Evolutionary conservation across 2,329 filamentous ascomycete genomes (phyloP).

Genomic region (Epichloe coenophiala): DNA sequence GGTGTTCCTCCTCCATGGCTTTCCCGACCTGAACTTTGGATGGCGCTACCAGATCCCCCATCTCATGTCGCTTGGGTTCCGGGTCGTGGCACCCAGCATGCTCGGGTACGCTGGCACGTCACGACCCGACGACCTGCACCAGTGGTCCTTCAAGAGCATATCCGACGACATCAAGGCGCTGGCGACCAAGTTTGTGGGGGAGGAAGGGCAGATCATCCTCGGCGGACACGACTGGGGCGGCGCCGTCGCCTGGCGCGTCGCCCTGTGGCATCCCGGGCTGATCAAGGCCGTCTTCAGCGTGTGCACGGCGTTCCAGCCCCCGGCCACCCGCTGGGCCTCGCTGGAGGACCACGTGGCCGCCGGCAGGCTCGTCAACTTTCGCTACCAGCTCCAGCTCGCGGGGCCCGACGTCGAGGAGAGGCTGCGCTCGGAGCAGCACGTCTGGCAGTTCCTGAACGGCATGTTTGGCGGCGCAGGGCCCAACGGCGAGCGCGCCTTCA

Average conservation of each 20-base stretch:
- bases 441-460: constrained; percentile 56
- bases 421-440: constrained; percentile 43
- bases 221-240: constrained; percentile 94
- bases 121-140: constrained; percentile 44
- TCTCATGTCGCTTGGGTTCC: constrained; percentile 56
- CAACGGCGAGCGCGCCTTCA: constrained; percentile 43
- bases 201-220: constrained; percentile 50
- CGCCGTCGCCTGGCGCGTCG: constrained; percentile 58
- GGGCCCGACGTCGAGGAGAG: constrained; percentile 50
- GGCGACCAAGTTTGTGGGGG: constrained; percentile 39
- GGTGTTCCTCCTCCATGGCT: constrained; percentile 55
- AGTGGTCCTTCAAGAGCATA: constrained; percentile 61
- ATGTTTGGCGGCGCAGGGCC: constrained; percentile 54
- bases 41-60: constrained; percentile 84
- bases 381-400: constrained; percentile 72
- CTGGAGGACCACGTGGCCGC: constrained; percentile 45
- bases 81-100: constrained; percentile 75
- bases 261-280: constrained; percentile 59
- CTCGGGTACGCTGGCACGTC: constrained; percentile 73
- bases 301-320: constrained; percentile 60
- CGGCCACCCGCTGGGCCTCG: constrained; percentile 37
- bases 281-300: constrained; percentile 65
- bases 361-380: constrained; percentile 51
- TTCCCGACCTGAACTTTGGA: constrained; percentile 68
- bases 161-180: constrained; percentile 65